Conservation (phyloP, 768 basidiomycete species). For the Boletellus ananas region DNA sequence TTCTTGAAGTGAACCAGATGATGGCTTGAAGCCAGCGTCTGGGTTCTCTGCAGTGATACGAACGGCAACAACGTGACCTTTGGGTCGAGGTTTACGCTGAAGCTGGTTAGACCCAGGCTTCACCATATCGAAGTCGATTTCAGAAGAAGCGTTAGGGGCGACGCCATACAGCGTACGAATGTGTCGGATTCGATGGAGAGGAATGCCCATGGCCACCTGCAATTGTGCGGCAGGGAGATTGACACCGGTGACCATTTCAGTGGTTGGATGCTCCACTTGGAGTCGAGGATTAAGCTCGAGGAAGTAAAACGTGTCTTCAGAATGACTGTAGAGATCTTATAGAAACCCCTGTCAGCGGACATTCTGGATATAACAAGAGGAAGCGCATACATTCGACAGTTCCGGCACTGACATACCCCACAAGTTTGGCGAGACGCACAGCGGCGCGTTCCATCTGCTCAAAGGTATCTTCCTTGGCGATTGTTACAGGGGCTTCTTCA, state of each 20-base stretch:
- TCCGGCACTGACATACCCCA: conserved; percentile 98
- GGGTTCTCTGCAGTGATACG: conserved; percentile 99
- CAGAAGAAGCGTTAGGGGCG: conserved; percentile 80
- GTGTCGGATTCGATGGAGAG: conserved; percentile 91
- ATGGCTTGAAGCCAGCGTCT: conserved; percentile 99
- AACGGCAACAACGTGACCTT: conserved; percentile 98
- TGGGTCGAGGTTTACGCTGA: conserved; percentile 93
- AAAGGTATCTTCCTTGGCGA: conserved; percentile 87
- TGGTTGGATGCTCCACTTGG: conserved; percentile 99
- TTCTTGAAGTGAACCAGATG: conserved; percentile 93
- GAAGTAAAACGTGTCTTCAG: conserved; percentile 95
- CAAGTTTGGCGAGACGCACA: conserved; percentile 97
- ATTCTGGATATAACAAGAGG: neutral
- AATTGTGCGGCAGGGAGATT: conserved; percentile 97
- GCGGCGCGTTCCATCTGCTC: conserved; percentile 99
- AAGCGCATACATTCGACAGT: conserved; percentile 83
- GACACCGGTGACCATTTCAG: conserved; percentile 99
- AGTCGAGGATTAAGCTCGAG: conserved; percentile 98
- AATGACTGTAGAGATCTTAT: conserved; percentile 88
- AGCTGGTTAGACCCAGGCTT: conserved; percentile 83
- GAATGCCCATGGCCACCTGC: conserved; percentile 97
- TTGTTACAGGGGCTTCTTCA: conserved; percentile 98
- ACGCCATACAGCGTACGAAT: conserved; percentile 96
- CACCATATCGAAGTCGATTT: conserved; percentile 96
- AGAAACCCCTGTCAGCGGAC: conserved; percentile 2